phyloP scores from a whole-genome alignment of 805 yeast genomes.

The Candida oleophila region DNA sequence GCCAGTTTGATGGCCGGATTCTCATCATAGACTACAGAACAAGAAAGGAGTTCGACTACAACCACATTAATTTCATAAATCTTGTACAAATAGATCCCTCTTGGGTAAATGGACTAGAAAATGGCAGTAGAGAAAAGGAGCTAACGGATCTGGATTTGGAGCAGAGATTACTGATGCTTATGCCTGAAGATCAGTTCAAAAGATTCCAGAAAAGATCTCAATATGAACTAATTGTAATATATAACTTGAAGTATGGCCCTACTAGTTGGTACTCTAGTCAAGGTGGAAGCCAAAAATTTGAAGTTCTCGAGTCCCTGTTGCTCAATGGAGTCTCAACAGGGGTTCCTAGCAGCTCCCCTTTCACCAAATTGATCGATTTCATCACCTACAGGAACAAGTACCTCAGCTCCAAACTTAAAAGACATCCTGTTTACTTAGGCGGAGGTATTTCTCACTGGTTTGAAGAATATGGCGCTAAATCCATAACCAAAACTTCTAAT shows the following conservation, averaged over 20 bases:
- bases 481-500: slow-evolving; percentile 13
- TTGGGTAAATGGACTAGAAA: slow-evolving; percentile 14
- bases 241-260: slow-evolving; percentile 49
- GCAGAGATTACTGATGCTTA: slow-evolving; percentile 51
- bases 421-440: slow-evolving; percentile 30
- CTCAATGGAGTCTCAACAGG: slow-evolving; percentile 32
- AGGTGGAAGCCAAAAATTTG: slow-evolving; percentile 24
- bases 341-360: slow-evolving; percentile 56
- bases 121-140: slow-evolving; percentile 23
- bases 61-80: slow-evolving; percentile 61
- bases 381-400: slow-evolving; percentile 30
- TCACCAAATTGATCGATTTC: slow-evolving; percentile 42
- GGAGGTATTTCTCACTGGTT: slow-evolving; percentile 41
- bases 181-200: slow-evolving; percentile 55
- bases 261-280: slow-evolving; percentile 10
- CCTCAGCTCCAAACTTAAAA: slow-evolving; percentile 30
- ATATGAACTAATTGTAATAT: slow-evolving; percentile 65
- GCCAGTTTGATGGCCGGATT: slow-evolving; percentile 17
- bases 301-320: slow-evolving; percentile 36
- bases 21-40: slow-evolving; percentile 75
- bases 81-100: slow-evolving; percentile 75
- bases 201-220: slow-evolving; percentile 51
- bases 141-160: slow-evolving; percentile 67
- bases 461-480: slow-evolving; percentile 26
- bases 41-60: slow-evolving; percentile 54